These are phyloP conservation scores for Panicum hallii DNA, from an alignment of 202 grass and related monocot genomes.

Conservation along the genomic window DNA sequence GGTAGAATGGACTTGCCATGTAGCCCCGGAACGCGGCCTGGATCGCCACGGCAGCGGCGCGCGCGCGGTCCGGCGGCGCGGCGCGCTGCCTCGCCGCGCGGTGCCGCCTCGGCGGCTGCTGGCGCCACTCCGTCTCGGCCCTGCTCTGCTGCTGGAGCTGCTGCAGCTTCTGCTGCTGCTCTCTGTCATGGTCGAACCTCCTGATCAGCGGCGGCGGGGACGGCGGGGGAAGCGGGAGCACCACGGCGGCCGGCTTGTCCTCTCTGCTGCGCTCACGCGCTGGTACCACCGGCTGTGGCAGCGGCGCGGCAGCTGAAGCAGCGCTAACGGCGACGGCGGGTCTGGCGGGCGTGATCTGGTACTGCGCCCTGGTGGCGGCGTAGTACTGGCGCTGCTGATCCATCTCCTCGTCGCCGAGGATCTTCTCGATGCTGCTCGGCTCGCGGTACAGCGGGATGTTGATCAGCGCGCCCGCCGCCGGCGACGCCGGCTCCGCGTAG, in stretches of 20 bases:
- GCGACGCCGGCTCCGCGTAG: slow-evolving; percentile 47
- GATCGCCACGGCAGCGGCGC: slow-evolving; percentile 69
- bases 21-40: slow-evolving; percentile 83
- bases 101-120: slow-evolving; percentile 20
- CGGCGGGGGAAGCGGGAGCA: slow-evolving; percentile 56
- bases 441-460: slow-evolving; percentile 77
- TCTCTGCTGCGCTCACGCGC: slow-evolving; percentile 19
- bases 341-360: slow-evolving; percentile 52
- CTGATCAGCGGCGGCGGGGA: slow-evolving; percentile 60
- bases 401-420: slow-evolving; percentile 82
- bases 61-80: slow-evolving; percentile 49
- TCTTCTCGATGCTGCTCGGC: slow-evolving; percentile 97
- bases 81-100: slow-evolving; percentile 45
- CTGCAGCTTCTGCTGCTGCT: slow-evolving; percentile 58
- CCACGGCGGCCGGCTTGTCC: slow-evolving; percentile 15
- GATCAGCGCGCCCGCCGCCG: slow-evolving; percentile 53
- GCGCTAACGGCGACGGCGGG: slow-evolving; percentile 19
- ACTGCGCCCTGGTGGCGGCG: slow-evolving; percentile 57
- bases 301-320: neutral
- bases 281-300: slow-evolving; percentile 25
- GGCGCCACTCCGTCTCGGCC: slow-evolving; percentile 57
- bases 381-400: slow-evolving; percentile 57
- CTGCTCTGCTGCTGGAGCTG: slow-evolving; percentile 42
- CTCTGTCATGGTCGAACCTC: slow-evolving; percentile 63
- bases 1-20: slow-evolving; percentile 35